Conservation (phyloP, 495 filamentous ascomycete species). For the Lepraria neglecta region DNA sequence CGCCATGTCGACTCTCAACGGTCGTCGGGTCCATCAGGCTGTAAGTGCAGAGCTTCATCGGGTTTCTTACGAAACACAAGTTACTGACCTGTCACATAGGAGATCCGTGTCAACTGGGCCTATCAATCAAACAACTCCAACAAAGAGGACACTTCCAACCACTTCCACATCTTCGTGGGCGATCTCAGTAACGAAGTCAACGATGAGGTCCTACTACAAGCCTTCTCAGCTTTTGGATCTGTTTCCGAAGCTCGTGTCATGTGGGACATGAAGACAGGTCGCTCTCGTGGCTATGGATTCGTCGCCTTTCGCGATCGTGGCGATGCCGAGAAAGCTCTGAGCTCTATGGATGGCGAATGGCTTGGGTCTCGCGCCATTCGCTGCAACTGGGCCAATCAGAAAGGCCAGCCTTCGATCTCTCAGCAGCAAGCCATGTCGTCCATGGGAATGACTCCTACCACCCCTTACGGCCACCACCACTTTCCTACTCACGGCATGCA, state of each 20-base stretch:
- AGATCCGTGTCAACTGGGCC: constrained; percentile 99
- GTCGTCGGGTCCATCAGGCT: constrained; percentile 87
- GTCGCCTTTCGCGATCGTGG: constrained; percentile 92
- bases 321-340: constrained; percentile 94
- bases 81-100: constrained; percentile 46
- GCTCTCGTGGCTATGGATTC: constrained; percentile 95
- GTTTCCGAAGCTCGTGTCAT: constrained; percentile 99
- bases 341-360: constrained; percentile 99
- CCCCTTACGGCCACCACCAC: constrained; percentile 93
- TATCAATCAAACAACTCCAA: constrained; percentile 92
- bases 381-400: constrained; percentile 99
- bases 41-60: constrained; percentile 47
- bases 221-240: constrained; percentile 92
- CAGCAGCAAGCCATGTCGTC: constrained; percentile 95
- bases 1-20: constrained; percentile 95
- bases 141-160: constrained; percentile 97
- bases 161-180: constrained; percentile 99
- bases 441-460: constrained; percentile 98
- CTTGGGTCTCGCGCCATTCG: constrained; percentile 96
- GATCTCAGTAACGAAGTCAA: constrained; percentile 99
- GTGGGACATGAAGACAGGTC: constrained; percentile 99
- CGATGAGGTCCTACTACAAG: constrained; percentile 88
- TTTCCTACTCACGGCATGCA: constrained; percentile 96
- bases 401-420: constrained; percentile 95
- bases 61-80: constrained; percentile 1